These are phyloP conservation scores for Silene noctiflora DNA, from an alignment of 179 eudicot genomes.

Conservation along the genomic window DNA sequence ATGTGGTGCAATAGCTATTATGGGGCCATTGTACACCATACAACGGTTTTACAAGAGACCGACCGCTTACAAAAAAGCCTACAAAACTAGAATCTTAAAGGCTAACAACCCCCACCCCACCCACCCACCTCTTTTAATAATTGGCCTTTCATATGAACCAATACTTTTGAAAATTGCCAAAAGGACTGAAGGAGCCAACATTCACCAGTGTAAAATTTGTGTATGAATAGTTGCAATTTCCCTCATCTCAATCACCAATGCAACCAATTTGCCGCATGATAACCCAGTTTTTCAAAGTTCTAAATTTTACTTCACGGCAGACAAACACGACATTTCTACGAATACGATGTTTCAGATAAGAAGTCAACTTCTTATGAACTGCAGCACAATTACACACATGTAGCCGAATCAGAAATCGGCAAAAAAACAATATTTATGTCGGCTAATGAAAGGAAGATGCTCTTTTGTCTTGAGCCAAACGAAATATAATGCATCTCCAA, in stretches of 20 bases:
- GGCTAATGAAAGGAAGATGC: not conserved
- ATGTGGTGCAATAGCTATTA: not conserved
- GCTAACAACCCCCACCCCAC: no score
- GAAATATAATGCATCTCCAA: not conserved
- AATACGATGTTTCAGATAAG: not conserved
- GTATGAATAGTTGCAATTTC: no score
- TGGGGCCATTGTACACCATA: not conserved
- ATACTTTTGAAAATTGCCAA: not conserved
- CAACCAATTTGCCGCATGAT: not conserved
- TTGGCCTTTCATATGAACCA: not conserved
- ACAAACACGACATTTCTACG: not conserved
- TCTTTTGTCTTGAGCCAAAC: not conserved
- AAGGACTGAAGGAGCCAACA: not conserved
- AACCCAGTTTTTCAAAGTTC: not conserved
- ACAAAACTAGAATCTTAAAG: not conserved
- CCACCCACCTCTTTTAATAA: no score
- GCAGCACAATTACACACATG: not conserved
- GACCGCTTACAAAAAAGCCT: not conserved
- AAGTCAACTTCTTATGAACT: not conserved
- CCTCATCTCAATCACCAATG: not conserved
- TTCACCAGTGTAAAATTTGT: not conserved
- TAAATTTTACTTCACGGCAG: not conserved
- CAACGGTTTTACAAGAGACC: conserved; percentile 1
- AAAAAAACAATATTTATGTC: not conserved
- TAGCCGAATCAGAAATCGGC: not conserved